Evolutionary conservation across 208 protist genomes (phyloP), one percentile per base, ranked within the genome.

Genomic region (Angomonas deanei): DNA sequence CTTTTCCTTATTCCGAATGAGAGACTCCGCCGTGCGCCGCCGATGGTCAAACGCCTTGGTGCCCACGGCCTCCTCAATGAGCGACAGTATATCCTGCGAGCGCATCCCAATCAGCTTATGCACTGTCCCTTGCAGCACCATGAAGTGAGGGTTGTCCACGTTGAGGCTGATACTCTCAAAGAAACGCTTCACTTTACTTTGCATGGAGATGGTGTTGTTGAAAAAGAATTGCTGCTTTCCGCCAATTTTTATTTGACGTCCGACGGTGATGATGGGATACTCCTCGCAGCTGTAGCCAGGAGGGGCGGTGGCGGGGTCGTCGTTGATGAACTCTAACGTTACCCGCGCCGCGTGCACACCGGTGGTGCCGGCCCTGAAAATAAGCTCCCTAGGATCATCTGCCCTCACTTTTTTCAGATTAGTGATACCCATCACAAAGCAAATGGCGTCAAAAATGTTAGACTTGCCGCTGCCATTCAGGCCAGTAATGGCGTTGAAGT

Each of bases 101-200:
- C 99, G 99, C 99, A 99, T 99, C 71, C 99, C 99, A 26, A 99
- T 91, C 1, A 99, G 82, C 81, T 99, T 99, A 48, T 98, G 99
- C 63, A 99, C 99, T 17, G 96, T 91, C 42, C 99, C 99, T 67
- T 99, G 99, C 93, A 99, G 98, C 69, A 99, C 99, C 65, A 99
- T 92, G 70, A 99, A 99, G 74, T 99, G 98, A 32, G 99, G 98
- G 79, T 99, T 99, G 84, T 99, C 99, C 11, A 99, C 97, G 75
- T 99, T 99, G 11, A 99, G 84, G 73, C 98, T 97, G 57, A 99
- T 99, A 21, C 97, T 99, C 61, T 99, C 96, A 73, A 99, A 99
- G 21, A 99, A 93, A 61, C 99, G 97, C 73, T 99, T 96, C 26
- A 99, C 97, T 66, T 96, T 86, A 52, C 89, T 97, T 48, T 96